Evolutionary conservation across 345 rosid species (phyloP).

Genomic region (Salix dunnii): DNA sequence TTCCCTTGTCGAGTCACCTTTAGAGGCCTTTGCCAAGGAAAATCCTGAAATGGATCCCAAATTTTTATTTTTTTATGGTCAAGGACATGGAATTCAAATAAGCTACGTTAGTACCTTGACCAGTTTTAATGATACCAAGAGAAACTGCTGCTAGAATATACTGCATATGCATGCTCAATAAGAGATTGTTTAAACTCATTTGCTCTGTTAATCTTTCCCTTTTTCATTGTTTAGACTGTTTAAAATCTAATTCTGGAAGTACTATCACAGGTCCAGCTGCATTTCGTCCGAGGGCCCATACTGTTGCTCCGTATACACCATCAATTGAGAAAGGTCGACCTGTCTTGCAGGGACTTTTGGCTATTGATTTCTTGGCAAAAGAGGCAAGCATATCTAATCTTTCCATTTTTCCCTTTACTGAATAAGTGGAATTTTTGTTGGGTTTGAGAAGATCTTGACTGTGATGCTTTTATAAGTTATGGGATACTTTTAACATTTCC

Average conservation of each 20-base stretch:
- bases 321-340: conserved; percentile 94
- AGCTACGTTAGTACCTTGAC: background rate
- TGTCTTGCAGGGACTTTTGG: conserved; percentile 92
- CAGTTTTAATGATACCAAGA: background rate
- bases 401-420: background rate
- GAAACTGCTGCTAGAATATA: background rate
- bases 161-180: background rate
- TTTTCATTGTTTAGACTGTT: background rate
- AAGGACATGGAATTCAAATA: background rate
- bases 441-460: background rate
- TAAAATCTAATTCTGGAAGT: conserved; percentile 12
- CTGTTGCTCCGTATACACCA: conserved; percentile 54
- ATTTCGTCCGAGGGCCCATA: conserved; percentile 83
- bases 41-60: too few relatives aligned
- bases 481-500: background rate
- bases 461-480: background rate
- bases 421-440: background rate
- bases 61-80: background rate
- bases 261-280: conserved; percentile 86
- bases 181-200: conserved; percentile 1
- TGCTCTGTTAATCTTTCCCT: background rate
- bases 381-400: conserved; percentile 55
- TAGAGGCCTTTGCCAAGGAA: too few relatives aligned
- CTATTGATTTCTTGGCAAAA: conserved; percentile 89
- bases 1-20: too few relatives aligned